phyloP scores from a whole-genome alignment of 441 rosid genomes.

The Erysimum cheiri region DNA sequence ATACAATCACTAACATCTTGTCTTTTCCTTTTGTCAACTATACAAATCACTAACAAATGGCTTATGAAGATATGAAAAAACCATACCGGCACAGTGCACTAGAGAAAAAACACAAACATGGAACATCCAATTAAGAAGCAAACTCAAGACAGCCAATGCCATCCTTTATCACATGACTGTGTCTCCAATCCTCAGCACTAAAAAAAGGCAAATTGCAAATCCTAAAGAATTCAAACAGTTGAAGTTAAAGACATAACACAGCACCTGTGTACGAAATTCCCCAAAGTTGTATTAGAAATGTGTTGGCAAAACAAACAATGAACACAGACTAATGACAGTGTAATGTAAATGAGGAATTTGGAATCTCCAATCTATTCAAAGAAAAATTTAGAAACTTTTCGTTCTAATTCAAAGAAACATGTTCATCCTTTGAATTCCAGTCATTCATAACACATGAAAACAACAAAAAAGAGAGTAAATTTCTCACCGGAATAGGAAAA shows the following conservation, averaged over 20 bases:
- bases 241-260: background rate
- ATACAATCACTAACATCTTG: background rate
- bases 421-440: background rate
- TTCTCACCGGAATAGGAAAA: conserved; percentile 38
- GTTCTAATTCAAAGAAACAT: background rate
- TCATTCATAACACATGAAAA: background rate
- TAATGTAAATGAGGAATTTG: background rate
- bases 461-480: background rate
- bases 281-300: background rate
- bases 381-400: background rate
- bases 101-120: conserved; percentile 1
- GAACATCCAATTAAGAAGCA: background rate
- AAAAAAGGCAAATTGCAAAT: background rate
- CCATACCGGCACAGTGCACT: background rate
- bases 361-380: conserved; percentile 2
- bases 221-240: background rate
- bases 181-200: background rate
- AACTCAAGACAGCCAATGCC: background rate
- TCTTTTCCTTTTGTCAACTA: too few relatives aligned
- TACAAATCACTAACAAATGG: background rate
- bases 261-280: background rate
- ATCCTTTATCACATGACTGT: background rate
- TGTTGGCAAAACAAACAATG: conserved; percentile 10
- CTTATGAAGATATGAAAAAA: background rate
- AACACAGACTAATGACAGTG: conserved; percentile 14